Evolutionary conservation across 192 early-diverging fungal species (phyloP).

Genomic region (Backusella liffmaniae): DNA sequence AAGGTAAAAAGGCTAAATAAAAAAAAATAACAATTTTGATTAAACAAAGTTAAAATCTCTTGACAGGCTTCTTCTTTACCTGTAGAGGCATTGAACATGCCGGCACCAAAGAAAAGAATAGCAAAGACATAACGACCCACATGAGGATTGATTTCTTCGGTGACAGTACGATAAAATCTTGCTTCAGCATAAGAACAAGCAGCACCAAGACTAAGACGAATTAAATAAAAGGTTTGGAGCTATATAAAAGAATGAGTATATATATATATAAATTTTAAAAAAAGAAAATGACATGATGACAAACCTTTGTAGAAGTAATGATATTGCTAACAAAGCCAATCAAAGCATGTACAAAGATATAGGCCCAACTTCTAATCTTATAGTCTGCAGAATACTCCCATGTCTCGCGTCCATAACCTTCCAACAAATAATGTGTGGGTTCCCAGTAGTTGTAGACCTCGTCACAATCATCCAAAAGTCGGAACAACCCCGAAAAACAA

Average conservation of each 20-base stretch:
- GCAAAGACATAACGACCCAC: constrained; percentile 68
- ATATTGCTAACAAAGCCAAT: constrained; percentile 45
- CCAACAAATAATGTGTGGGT: constrained; percentile 83
- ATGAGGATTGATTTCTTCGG: constrained; percentile 56
- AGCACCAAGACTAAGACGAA: constrained; percentile 61
- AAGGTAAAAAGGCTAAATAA: constrained; percentile 75
- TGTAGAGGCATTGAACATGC: constrained; percentile 82
- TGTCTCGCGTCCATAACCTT: constrained; percentile 86
- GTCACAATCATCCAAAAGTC: constrained; percentile 76
- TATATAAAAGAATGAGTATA: constrained; percentile 15
- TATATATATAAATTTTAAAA: neutral
- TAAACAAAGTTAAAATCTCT: too few relatives aligned
- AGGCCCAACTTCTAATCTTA: constrained; percentile 87
- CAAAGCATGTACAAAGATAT: constrained; percentile 60
- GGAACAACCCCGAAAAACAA: constrained; percentile 52
- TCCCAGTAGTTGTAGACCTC: constrained; percentile 98
- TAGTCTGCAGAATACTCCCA: constrained; percentile 96
- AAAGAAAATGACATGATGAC: neutral
- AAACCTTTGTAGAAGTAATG: constrained; percentile 42
- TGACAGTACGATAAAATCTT: constrained; percentile 63
- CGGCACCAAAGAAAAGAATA: constrained; percentile 67
- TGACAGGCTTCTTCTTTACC: constrained; percentile 41
- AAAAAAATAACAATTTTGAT: too few relatives aligned
- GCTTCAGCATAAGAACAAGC: constrained; percentile 59
- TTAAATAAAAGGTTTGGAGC: constrained; percentile 75